Evolutionary conservation across 1,139 yeast genomes (phyloP), one percentile per base, ranked within the genome.

Genomic region (Saccharomyces hybrid): DNA sequence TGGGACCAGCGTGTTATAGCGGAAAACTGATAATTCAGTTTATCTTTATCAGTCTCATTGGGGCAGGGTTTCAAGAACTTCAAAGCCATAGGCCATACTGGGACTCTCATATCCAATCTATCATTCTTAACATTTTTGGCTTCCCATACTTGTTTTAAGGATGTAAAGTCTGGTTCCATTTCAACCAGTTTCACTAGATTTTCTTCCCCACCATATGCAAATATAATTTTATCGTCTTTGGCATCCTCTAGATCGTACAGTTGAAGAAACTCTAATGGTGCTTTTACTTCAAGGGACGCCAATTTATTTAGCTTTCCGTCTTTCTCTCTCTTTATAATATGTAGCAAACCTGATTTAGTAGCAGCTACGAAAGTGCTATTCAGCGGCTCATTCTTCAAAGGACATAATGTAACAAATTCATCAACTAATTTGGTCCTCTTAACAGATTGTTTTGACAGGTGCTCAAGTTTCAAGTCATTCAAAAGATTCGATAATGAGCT

Each of bases 161-260:
- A 48, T 5, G 58, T 41, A 7, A 59, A 63, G 47, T 59, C 59
- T 3, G 53, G 9, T 51, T 73, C 75, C 19, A 84, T 58, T 52
- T 75, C 70, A 1, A 82, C 69, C 23, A 86, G 70, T 57, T 79
- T 79, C 3, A 85, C 72, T 61, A 85, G 86, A 58, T 82, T 81
- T 61, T 86, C 90, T 66, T 85, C 81, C 47, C 95, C 95, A 50
- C 93, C 95, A 64, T 73, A 79, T 0, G 88, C 91, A 69, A 82
- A 80, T 2, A 81, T 38, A 31, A 11, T 42, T 81, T 78, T 28
- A 68, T 65, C 41, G 70, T 71, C 48, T 2, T 7, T 28, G 32
- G 4, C 42, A 14, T 25, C 70, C 66, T 7, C 81, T 79, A 69
- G 78, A 78, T 55, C 77, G 63, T 46, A 74, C 69, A 63, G 81